Evolutionary conservation across 2,329 filamentous ascomycete species (phyloP).

Genomic region (Penicillium brevicompactum): DNA sequence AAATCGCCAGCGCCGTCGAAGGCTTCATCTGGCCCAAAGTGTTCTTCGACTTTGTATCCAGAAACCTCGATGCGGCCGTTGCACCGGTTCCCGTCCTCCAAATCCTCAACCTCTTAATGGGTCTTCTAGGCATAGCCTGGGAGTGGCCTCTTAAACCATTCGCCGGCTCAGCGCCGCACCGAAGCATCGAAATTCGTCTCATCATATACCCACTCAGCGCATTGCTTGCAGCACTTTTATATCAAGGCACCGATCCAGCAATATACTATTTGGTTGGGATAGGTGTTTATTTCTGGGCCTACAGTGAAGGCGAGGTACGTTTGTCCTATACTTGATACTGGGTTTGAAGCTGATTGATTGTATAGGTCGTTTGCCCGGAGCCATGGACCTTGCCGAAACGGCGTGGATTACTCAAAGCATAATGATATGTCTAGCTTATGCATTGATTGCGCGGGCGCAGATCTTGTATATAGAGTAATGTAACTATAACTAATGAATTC

Average conservation of each 20-base stretch:
- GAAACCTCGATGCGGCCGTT: slow-evolving; percentile 81
- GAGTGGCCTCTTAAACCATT: slow-evolving; percentile 86
- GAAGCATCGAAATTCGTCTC: slow-evolving; percentile 83
- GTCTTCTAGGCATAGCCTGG: slow-evolving; percentile 75
- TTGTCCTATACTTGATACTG: background rate
- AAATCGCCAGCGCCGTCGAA: slow-evolving; percentile 79
- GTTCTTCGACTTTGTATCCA: slow-evolving; percentile 96
- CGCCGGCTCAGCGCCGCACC: slow-evolving; percentile 76
- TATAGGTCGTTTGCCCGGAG: slow-evolving; percentile 66
- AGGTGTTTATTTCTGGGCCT: slow-evolving; percentile 92
- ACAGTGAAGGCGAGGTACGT: slow-evolving; percentile 92
- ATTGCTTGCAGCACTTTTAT: slow-evolving; percentile 74
- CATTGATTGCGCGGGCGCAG: slow-evolving; percentile 13
- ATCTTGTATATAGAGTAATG: slow-evolving; percentile 18
- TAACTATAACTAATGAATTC: slow-evolving; percentile 4
- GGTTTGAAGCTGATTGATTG: slow-evolving; percentile 5
- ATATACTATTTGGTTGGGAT: slow-evolving; percentile 89
- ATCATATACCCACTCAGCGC: slow-evolving; percentile 78
- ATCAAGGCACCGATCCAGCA: slow-evolving; percentile 89
- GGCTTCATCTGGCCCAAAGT: slow-evolving; percentile 98
- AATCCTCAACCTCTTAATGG: slow-evolving; percentile 83
- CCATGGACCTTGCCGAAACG: slow-evolving; percentile 71
- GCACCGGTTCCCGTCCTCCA: slow-evolving; percentile 88
- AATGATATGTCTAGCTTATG: slow-evolving; percentile 15
- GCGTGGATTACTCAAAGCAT: slow-evolving; percentile 31